A percentile compares a stretch with the other conserved stretches of the same genome.
Conservation (phyloP, 2,329 filamentous ascomycete species). For the Fusarium sp. region DNA sequence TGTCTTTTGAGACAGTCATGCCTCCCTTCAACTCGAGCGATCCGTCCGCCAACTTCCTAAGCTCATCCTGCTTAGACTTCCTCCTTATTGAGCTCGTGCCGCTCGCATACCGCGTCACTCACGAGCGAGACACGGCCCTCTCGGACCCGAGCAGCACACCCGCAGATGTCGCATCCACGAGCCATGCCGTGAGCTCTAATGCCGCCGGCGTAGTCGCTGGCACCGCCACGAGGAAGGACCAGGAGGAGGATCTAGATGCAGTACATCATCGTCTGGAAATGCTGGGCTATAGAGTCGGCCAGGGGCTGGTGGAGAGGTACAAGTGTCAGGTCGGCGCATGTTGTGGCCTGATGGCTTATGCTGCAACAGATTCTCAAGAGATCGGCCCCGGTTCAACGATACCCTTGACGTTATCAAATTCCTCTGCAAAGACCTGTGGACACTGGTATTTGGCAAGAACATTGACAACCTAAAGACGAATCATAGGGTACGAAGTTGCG, state of each 20-base stretch:
- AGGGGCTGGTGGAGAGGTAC: conserved; percentile 91
- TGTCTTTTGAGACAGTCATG: conserved; percentile 80
- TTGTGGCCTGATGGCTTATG: conserved; percentile 21
- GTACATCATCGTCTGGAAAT: conserved; percentile 87
- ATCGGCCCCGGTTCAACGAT: conserved; percentile 89
- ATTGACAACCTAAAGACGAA: conserved; percentile 99
- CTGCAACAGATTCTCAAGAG: conserved; percentile 79
- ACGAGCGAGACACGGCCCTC: conserved; percentile 71
- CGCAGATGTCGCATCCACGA: conserved; percentile 35
- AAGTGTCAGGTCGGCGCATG: not conserved
- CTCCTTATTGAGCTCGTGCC: conserved; percentile 97
- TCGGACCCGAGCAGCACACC: conserved; percentile 44
- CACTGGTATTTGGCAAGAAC: conserved; percentile 92
- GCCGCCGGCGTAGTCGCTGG: conserved; percentile 40
- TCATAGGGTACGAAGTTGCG: conserved; percentile 73
- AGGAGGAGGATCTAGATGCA: conserved; percentile 86
- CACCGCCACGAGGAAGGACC: conserved; percentile 59
- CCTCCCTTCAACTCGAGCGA: conserved; percentile 79
- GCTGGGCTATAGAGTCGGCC: conserved; percentile 90
- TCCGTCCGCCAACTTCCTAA: conserved; percentile 80
- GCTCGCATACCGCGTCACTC: conserved; percentile 87
- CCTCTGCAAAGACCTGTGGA: conserved; percentile 98
- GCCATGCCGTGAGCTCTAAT: conserved; percentile 42
- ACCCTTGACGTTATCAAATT: conserved; percentile 98
- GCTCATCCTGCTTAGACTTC: conserved; percentile 89